These are phyloP conservation scores for Pseudocercospora pini-densiflorae DNA, from an alignment of 2,329 filamentous ascomycete genomes.

Conservation along the genomic window DNA sequence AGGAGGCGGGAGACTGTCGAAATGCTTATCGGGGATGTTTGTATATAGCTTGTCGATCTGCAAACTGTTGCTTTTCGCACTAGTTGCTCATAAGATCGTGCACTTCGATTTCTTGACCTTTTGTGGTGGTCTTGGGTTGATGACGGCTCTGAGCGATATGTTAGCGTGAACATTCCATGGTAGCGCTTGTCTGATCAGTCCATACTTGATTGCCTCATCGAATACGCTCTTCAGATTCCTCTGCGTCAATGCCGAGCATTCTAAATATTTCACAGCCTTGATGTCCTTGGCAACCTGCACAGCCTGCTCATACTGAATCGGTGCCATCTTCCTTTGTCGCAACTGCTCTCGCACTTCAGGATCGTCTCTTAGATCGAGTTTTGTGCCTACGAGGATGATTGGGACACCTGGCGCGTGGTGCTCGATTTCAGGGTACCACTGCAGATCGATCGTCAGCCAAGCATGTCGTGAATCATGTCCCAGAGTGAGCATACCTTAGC, in stretches of 20 bases:
- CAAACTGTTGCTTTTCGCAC: neutral
- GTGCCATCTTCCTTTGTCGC: constrained; percentile 91
- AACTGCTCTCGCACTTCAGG: constrained; percentile 79
- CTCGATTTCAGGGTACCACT: constrained; percentile 99
- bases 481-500: constrained; percentile 74
- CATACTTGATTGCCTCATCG: constrained; percentile 95
- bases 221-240: constrained; percentile 98
- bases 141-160: constrained; percentile 63
- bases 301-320: constrained; percentile 94
- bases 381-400: constrained; percentile 96
- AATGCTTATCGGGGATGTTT: constrained; percentile 9
- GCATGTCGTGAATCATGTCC: neutral
- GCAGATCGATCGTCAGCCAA: constrained; percentile 17
- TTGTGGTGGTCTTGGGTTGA: constrained; percentile 67
- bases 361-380: constrained; percentile 94
- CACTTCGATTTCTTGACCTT: constrained; percentile 70
- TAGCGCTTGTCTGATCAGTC: constrained; percentile 23
- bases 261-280: constrained; percentile 93
- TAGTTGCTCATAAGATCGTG: constrained; percentile 62
- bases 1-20: constrained; percentile 9
- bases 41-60: neutral
- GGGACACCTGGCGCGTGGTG: constrained; percentile 95
- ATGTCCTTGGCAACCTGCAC: constrained; percentile 91
- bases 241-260: constrained; percentile 96
- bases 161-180: constrained; percentile 10